phyloP scores from a whole-genome alignment of 768 basidiomycete species.

The Phylloporus sp. region DNA sequence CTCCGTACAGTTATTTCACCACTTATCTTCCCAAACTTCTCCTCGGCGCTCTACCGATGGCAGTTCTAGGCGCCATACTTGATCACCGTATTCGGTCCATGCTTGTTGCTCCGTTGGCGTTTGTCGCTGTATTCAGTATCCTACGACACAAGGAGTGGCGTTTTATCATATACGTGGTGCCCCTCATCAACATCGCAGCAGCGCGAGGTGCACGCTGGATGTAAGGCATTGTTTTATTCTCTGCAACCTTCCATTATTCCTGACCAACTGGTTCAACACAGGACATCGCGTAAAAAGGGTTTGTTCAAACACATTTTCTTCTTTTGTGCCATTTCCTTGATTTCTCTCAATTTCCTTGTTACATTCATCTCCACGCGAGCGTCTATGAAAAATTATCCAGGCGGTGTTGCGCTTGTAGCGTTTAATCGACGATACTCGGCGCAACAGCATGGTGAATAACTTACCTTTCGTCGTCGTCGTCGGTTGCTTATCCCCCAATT shows the following conservation, averaged over 20 bases:
- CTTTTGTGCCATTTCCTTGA: constrained; percentile 42
- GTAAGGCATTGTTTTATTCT: constrained; percentile 40
- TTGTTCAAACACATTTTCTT: constrained; percentile 44
- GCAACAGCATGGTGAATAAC: constrained; percentile 29
- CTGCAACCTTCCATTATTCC: too few relatives aligned
- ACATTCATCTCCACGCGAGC: constrained; percentile 53
- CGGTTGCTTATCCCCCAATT: constrained; percentile 15
- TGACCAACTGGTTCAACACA: constrained; percentile 21
- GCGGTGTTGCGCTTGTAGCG: constrained; percentile 63
- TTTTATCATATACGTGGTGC: constrained; percentile 86
- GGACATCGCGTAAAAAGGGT: constrained; percentile 48
- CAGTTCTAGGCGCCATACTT: constrained; percentile 45
- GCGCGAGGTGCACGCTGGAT: constrained; percentile 60
- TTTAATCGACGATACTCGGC: constrained; percentile 54
- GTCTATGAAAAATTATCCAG: constrained; percentile 84
- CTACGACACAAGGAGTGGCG: constrained; percentile 98
- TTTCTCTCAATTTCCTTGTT: constrained; percentile 50
- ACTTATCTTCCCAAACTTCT: constrained; percentile 75
- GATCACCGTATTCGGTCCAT: constrained; percentile 51
- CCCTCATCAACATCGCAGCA: constrained; percentile 75
- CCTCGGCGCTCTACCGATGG: constrained; percentile 58
- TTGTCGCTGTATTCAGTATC: constrained; percentile 62
- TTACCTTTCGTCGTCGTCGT: neutral
- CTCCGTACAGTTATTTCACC: constrained; percentile 62
- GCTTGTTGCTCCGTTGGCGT: constrained; percentile 48